Evolutionary conservation across 371 early-diverging fungal genomes (phyloP).

Genomic region (Dichotomocladium elegans): DNA sequence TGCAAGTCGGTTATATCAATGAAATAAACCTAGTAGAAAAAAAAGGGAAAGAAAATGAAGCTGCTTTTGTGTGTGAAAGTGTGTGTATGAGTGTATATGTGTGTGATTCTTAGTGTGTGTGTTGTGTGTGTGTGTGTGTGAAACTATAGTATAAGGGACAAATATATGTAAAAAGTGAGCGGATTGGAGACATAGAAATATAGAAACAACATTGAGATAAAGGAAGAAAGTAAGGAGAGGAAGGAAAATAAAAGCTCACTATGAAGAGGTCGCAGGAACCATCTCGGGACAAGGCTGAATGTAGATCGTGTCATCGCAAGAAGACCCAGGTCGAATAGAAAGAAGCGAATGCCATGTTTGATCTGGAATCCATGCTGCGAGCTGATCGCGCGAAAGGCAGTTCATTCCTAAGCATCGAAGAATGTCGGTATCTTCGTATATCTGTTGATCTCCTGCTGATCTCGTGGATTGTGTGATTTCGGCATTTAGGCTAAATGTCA

Average conservation of each 20-base stretch:
- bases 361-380: slow-evolving; percentile 14
- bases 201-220: slow-evolving; percentile 3
- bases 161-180: background rate
- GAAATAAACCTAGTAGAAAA: no score
- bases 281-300: slow-evolving; percentile 3
- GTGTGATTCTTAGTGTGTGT: no score
- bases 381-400: slow-evolving; percentile 9
- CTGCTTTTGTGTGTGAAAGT: slow-evolving; percentile 10
- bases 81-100: no score
- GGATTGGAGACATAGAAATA: slow-evolving; percentile 7
- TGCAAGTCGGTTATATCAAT: background rate
- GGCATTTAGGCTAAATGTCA: slow-evolving; percentile 2
- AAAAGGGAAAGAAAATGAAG: background rate
- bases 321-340: background rate
- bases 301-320: slow-evolving; percentile 2
- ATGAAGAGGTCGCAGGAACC: slow-evolving; percentile 3
- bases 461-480: slow-evolving; percentile 4
- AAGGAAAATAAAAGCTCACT: background rate
- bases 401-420: slow-evolving; percentile 5
- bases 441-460: slow-evolving; percentile 1
- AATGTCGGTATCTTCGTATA: slow-evolving; percentile 11
- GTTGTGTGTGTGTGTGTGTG: background rate
- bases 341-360: slow-evolving; percentile 10
- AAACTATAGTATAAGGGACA: background rate
- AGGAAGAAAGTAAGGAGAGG: background rate